Base-by-base conservation (phyloP, 2,329 filamentous ascomycete species). In the Colletotrichum liaoningense region DNA sequence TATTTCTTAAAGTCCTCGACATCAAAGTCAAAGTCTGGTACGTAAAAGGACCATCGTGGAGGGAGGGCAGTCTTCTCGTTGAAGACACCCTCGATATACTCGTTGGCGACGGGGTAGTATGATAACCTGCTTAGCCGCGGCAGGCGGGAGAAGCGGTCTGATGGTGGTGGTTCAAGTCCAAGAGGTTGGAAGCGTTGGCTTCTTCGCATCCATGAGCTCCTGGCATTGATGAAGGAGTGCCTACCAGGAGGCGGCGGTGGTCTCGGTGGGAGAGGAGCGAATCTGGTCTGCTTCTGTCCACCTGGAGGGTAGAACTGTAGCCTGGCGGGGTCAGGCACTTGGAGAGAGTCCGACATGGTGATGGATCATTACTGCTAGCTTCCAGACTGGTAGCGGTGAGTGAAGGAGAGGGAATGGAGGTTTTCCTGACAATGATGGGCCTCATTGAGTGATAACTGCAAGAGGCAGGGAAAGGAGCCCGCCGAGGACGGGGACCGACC, bases 1-100 rank as follows among this genome's bases (percentile, higher is more conserved):
- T 72, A 42, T 3, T 62, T 62, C 33, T 73, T 67, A 52, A 73
- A 73, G 28, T 73, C 70, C 35, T 73, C 59, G 54, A 72, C 72
- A 64, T 74, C 71, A 14, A 74, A 75, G 64, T 76, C 68, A 28
- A 75, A 76, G 57, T 76, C 75, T 42, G 75, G 75, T 4, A 76
- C 74, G 62, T 75, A 73, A 19, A 76, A 76, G 11, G 65, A 67
- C 75, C 75, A 76, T 38, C 67, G 60, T 54, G 74, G 70, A 9
- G 75, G 75, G 19, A 76, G 72, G 26, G 59, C 58, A 19, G 75
- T 75, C 71, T 74, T 73, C 24, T 74, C 66, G 68, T 74, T 67
- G 65, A 76, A 76, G 35, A 75, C 38, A 19, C 69, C 66, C 16
- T 76, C 68, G 49, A 76, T 80, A 33, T 74, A 72, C 7, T 72